A percentile compares a stretch with the other conserved stretches of the same genome.
Evolutionary conservation across 306 rosid species (phyloP).

Genomic region (Elaeagnus macrophylla): DNA sequence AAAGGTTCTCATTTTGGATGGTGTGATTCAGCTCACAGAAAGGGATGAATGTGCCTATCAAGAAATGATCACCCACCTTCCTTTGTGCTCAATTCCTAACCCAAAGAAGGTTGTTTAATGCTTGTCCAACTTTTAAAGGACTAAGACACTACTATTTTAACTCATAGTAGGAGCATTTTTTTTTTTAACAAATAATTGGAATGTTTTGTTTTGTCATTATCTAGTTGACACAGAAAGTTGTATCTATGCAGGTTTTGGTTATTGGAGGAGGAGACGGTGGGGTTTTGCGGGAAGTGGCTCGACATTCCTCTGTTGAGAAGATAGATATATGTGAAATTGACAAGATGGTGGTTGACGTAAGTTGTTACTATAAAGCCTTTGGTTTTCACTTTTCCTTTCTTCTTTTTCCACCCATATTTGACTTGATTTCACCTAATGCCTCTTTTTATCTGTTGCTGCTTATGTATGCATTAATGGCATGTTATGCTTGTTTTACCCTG

Average conservation of each 20-base stretch:
- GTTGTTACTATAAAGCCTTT: slow-evolving; percentile 15
- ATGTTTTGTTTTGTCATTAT: not conserved
- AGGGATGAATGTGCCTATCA: slow-evolving; percentile 99
- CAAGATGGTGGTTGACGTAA: slow-evolving; percentile 93
- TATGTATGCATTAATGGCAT: not conserved
- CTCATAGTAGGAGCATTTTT: not conserved
- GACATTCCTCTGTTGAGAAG: slow-evolving; percentile 71
- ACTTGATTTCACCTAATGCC: not conserved
- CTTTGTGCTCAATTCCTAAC: slow-evolving; percentile 85
- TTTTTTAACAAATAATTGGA: not conserved
- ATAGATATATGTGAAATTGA: slow-evolving; percentile 96
- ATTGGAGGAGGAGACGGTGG: slow-evolving; percentile 99
- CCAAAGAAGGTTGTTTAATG: slow-evolving; percentile 65
- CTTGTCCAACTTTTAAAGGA: not conserved
- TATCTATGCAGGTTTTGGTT: slow-evolving; percentile 66
- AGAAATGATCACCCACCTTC: slow-evolving; percentile 96
- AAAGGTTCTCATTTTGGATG: slow-evolving; percentile 92
- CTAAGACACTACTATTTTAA: not conserved
- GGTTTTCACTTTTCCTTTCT: not conserved
- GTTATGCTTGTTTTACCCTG: not conserved
- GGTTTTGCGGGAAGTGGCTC: slow-evolving; percentile 92
- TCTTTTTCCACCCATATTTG: not conserved
- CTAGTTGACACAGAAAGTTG: slow-evolving; percentile 16
- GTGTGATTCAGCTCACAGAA: slow-evolving; percentile 97
- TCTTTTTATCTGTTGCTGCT: not conserved